Evolutionary conservation across 805 yeast species (phyloP).

Genomic region (Saccharomyces kudriavzevii): DNA sequence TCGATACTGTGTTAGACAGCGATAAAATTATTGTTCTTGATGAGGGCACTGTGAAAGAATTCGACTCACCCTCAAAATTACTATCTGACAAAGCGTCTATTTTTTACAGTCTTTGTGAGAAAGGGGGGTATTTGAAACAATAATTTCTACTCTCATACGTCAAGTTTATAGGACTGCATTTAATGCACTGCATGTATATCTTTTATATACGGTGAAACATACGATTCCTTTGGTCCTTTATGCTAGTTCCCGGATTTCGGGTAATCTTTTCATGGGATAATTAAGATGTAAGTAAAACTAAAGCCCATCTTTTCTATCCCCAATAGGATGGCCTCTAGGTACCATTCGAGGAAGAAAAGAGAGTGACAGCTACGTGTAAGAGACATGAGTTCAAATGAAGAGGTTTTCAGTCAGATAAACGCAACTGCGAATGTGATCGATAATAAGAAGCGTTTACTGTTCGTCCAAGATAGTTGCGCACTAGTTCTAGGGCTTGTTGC

Average conservation of each 20-base stretch:
- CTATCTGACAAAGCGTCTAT: constrained; percentile 36
- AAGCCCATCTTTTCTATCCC: not conserved
- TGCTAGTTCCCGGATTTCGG: not conserved
- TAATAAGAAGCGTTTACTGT: constrained; percentile 22
- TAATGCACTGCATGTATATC: not conserved
- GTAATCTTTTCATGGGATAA: not conserved
- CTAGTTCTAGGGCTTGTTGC: constrained; percentile 45
- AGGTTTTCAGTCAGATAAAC: constrained; percentile 9
- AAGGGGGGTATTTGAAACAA: constrained; percentile 35
- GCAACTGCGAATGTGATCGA: constrained; percentile 13
- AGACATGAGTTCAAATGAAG: constrained; percentile 2
- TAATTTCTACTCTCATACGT: not conserved
- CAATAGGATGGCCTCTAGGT: not conserved
- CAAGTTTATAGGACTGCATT: not conserved
- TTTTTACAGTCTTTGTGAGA: constrained; percentile 49
- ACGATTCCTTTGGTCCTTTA: not conserved
- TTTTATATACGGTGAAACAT: not conserved
- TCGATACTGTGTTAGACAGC: constrained; percentile 79
- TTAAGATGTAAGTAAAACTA: not conserved
- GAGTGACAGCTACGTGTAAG: not conserved
- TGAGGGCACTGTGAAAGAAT: constrained; percentile 66
- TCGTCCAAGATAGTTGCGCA: constrained; percentile 40
- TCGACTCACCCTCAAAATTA: constrained; percentile 56
- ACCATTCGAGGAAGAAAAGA: not conserved
- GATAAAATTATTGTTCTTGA: constrained; percentile 73